Conservation (phyloP, 2,329 filamentous ascomycete genomes). For the Paecilomyces niveus region DNA sequence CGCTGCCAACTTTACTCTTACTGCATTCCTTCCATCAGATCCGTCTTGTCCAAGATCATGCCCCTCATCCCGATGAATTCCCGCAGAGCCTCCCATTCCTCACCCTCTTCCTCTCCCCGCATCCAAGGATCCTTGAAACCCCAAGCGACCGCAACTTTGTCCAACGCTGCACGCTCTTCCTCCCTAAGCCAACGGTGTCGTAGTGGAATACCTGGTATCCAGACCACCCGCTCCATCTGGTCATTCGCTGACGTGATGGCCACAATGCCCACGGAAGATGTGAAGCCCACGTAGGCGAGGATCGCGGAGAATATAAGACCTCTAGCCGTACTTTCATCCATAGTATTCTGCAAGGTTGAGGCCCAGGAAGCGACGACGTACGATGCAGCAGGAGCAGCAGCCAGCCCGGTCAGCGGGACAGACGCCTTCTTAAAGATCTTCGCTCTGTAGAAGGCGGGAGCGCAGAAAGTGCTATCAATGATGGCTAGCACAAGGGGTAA, state of each 20-base stretch:
- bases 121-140: conserved; percentile 76
- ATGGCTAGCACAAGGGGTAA: conserved; percentile 72
- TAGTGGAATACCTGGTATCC: conserved; percentile 74
- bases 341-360: conserved; percentile 61
- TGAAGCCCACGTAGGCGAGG: conserved; percentile 74
- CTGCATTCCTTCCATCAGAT: conserved; percentile 90
- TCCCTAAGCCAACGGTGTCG: conserved; percentile 79
- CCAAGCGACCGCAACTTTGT: conserved; percentile 81
- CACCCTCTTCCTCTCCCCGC: conserved; percentile 82
- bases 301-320: conserved; percentile 73
- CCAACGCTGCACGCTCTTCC: conserved; percentile 80
- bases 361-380: conserved; percentile 65
- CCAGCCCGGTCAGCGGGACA: conserved; percentile 33
- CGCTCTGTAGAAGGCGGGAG: conserved; percentile 35
- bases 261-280: conserved; percentile 73
- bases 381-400: conserved; percentile 29
- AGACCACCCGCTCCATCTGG: conserved; percentile 90
- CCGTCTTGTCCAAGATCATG: conserved; percentile 84
- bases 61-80: conserved; percentile 76
- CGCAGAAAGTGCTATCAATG: conserved; percentile 54
- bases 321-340: conserved; percentile 69
- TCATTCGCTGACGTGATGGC: conserved; percentile 84
- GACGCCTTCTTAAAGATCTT: conserved; percentile 38
- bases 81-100: conserved; percentile 78
- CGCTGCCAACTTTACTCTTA: conserved; percentile 24